Conservation (phyloP, 2,329 filamentous ascomycete species). For the Paraphoma sp. region DNA sequence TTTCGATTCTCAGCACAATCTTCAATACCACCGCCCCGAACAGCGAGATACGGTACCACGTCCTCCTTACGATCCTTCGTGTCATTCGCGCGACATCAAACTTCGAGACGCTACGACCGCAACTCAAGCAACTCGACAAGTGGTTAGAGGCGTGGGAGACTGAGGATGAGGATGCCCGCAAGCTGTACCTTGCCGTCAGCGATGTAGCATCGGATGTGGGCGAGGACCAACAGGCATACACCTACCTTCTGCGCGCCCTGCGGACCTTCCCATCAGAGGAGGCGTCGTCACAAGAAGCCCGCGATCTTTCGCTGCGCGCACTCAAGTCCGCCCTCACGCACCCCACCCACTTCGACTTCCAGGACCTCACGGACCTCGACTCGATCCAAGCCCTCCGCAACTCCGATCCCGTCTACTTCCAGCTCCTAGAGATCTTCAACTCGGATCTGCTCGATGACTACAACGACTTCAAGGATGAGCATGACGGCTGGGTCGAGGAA, state of each 20-base stretch:
- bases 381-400: conserved; percentile 86
- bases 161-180: conserved; percentile 81
- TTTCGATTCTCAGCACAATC: conserved; percentile 90
- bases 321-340: conserved; percentile 71
- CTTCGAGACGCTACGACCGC: conserved; percentile 83
- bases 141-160: conserved; percentile 88
- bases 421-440: conserved; percentile 94
- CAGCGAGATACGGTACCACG: conserved; percentile 84
- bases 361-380: conserved; percentile 72
- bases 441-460: conserved; percentile 95
- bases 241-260: conserved; percentile 77
- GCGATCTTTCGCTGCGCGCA: conserved; percentile 66
- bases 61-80: conserved; percentile 86
- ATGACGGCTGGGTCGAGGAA: conserved; percentile 83
- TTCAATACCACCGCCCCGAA: conserved; percentile 85
- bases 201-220: conserved; percentile 80
- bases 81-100: conserved; percentile 73
- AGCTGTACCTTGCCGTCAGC: conserved; percentile 81
- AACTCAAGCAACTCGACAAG: conserved; percentile 79
- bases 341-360: conserved; percentile 74
- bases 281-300: conserved; percentile 61
- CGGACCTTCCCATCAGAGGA: conserved; percentile 73
- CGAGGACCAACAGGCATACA: conserved; percentile 76
- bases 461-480: conserved; percentile 92
- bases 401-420: conserved; percentile 83